Conservation (phyloP, 805 yeast species). For the Suhomyces sp. region DNA sequence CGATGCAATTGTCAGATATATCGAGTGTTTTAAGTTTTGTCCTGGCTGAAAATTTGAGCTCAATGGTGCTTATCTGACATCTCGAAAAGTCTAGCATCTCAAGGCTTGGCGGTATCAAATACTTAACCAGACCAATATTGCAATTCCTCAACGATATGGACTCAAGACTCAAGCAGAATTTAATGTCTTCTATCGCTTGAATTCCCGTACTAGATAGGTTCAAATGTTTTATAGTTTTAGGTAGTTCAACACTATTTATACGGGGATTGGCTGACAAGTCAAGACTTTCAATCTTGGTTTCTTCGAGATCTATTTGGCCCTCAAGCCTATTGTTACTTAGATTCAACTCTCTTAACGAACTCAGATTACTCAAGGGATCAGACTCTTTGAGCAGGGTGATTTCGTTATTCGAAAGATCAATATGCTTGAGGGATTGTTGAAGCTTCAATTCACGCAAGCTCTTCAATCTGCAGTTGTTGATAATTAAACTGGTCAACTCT, state of each 20-base stretch:
- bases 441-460: slow-evolving; percentile 3
- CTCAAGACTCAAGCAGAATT: neutral
- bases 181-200: neutral
- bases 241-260: neutral
- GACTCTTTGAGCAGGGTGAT: neutral
- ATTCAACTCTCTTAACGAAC: slow-evolving; percentile 1
- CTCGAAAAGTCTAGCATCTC: neutral
- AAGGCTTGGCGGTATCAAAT: neutral
- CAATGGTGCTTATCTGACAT: neutral
- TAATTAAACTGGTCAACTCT: slow-evolving; percentile 1
- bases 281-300: neutral
- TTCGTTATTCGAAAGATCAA: slow-evolving; percentile 4
- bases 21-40: neutral
- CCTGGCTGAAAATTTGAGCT: neutral
- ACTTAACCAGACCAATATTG: neutral
- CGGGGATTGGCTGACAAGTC: neutral
- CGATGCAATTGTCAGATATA: neutral
- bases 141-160: neutral
- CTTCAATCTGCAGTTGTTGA: slow-evolving; percentile 5
- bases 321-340: neutral
- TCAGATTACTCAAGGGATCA: neutral
- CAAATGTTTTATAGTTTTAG: neutral
- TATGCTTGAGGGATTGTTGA: neutral
- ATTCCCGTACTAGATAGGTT: neutral
- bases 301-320: neutral